phyloP scores from a whole-genome alignment of 1,139 yeast genomes.

The Kodamaea alishanica region DNA sequence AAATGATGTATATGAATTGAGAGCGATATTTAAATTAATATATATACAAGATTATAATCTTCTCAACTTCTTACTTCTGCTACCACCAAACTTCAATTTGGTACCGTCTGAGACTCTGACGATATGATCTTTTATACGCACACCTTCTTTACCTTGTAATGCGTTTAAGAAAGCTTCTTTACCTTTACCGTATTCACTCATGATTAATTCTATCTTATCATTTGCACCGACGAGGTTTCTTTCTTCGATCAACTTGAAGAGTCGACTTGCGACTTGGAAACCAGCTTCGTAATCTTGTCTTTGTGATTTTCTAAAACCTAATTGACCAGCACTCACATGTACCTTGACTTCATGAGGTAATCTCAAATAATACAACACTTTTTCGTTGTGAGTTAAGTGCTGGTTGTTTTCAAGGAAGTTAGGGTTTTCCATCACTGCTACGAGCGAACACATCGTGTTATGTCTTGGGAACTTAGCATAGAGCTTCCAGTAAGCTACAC shows the following conservation, averaged over 20 bases:
- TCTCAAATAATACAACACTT: conserved; percentile 72
- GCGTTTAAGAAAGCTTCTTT: conserved; percentile 84
- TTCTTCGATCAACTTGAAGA: conserved; percentile 69
- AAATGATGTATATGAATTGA: neutral
- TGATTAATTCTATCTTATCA: conserved; percentile 64
- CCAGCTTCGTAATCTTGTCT: conserved; percentile 93
- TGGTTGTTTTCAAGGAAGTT: conserved; percentile 56
- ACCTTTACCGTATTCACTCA: conserved; percentile 85
- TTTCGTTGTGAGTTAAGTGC: conserved; percentile 61
- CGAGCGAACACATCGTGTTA: conserved; percentile 76
- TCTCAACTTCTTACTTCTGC: conserved; percentile 77
- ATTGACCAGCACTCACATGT: conserved; percentile 65
- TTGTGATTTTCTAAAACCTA: conserved; percentile 74
- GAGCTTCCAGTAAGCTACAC: conserved; percentile 58
- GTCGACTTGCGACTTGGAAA: conserved; percentile 75
- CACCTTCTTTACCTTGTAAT: conserved; percentile 86
- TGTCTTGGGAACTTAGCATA: conserved; percentile 77
- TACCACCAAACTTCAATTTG: conserved; percentile 87
- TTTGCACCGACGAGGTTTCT: conserved; percentile 47
- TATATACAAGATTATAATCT: conserved; percentile 31
- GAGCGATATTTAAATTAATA: no score
- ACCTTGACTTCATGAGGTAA: conserved; percentile 74
- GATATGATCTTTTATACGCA: conserved; percentile 57
- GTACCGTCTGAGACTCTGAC: conserved; percentile 75
- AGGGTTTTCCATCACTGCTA: conserved; percentile 66